Evolutionary conservation across 345 rosid species (phyloP), one percentile per base, ranked within the genome.

Genomic region (Angophora floribunda): DNA sequence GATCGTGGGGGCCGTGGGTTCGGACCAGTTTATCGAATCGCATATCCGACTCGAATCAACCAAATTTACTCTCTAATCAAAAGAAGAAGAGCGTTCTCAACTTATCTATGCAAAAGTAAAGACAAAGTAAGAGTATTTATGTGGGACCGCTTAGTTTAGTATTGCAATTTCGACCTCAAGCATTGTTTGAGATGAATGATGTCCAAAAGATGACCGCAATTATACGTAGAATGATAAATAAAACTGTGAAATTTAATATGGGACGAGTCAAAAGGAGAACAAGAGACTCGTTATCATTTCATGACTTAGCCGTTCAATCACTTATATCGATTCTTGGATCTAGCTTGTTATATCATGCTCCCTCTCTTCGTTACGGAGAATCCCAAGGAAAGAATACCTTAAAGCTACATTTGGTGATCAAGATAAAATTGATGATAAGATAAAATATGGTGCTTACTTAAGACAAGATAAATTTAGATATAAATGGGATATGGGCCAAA

Each of bases 241-340:
- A 36, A 75, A 9, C 7, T 0, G 4, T 36, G 49, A 75, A 19
- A 11, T 41, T 41, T 0, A 19, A 7, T 19, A 3, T 19, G 1
- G 0, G 6, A 41, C 3, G 14, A 75, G 49, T 36, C 13, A 9
- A 67, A 67, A 5, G 3, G 22, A 0, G 6, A 32, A 67, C 1
- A 32, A 32, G 12, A 16, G 24, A 32, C 7, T 19, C 19, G 14
- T 9, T 19, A 75, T 75, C 28, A 9, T 36, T 19, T 11, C 14
- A 41, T 6, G 28, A 19, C 6, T 5, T 21, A 22, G 7, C 14
- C 8, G 3, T 75, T 75, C 28, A 19, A 2, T 19, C 1, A 75
- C 49, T 75, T 10, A 41, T 41, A 41, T 10, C 4, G 6, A 67
- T 75, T 17, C 0, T 17, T 70, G 2, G 14, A 41, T 75, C 14